phyloP scores from a whole-genome alignment of 208 protist genomes.

The Leishmania turanica region DNA sequence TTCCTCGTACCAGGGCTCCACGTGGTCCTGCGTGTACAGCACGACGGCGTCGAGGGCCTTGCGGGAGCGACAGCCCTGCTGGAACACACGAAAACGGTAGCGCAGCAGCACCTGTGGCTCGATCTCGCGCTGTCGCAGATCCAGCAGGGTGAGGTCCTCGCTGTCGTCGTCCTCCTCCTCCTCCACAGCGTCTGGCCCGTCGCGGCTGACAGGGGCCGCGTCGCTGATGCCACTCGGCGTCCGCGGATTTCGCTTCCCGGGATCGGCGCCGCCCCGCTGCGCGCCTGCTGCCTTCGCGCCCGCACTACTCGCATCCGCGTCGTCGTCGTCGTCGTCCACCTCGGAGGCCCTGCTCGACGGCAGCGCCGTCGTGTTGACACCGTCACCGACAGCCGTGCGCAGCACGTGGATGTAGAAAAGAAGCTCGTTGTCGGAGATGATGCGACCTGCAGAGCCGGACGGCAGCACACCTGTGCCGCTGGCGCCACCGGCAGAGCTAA shows the following conservation, averaged over 20 bases:
- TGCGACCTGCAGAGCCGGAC: not conserved
- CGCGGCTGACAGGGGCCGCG: not conserved
- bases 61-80: constrained; percentile 32
- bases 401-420: constrained; percentile 39
- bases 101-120: constrained; percentile 41
- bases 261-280: not conserved
- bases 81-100: constrained; percentile 33
- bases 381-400: constrained; percentile 23
- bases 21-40: constrained; percentile 27
- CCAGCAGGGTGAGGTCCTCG: constrained; percentile 7
- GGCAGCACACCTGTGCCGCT: not conserved
- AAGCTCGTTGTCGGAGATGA: constrained; percentile 28
- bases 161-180: not conserved
- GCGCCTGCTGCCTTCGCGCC: not conserved
- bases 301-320: not conserved
- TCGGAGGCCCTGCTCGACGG: constrained; percentile 21
- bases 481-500: not conserved
- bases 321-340: constrained; percentile 6
- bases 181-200: not conserved
- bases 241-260: not conserved
- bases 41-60: constrained; percentile 27
- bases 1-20: constrained; percentile 26
- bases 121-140: constrained; percentile 31
- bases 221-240: not conserved
- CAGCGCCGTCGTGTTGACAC: constrained; percentile 10